phyloP scores from a whole-genome alignment of 495 filamentous ascomycete genomes.

The Clohesyomyces aquaticus region DNA sequence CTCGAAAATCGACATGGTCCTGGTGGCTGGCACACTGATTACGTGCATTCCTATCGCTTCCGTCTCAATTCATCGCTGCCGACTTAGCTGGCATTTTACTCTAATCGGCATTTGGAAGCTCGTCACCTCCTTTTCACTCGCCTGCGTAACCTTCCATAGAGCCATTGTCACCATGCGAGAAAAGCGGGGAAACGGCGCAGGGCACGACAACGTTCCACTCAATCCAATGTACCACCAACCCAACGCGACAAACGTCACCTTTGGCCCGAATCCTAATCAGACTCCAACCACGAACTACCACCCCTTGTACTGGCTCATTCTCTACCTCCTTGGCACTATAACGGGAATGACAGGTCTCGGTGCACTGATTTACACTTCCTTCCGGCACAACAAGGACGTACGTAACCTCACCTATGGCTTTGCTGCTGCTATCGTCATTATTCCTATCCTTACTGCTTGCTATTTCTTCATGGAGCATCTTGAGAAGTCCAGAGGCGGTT shows the following conservation, averaged over 20 bases:
- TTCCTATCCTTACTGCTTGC: not conserved
- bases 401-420: constrained; percentile 25
- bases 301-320: constrained; percentile 21
- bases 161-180: constrained; percentile 5
- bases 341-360: constrained; percentile 21
- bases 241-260: not conserved
- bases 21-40: constrained; percentile 5
- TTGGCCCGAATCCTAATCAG: not conserved
- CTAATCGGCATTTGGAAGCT: constrained; percentile 30
- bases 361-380: constrained; percentile 7
- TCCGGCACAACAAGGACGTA: constrained; percentile 24
- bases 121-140: constrained; percentile 11
- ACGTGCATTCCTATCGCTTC: constrained; percentile 20
- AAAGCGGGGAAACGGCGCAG: too few relatives aligned
- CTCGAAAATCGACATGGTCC: constrained; percentile 10
- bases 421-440: constrained; percentile 4
- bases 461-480: constrained; percentile 16
- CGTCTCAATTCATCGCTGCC: constrained; percentile 22
- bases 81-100: constrained; percentile 23
- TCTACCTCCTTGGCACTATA: constrained; percentile 17
- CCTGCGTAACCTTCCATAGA: constrained; percentile 16
- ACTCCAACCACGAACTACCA: not conserved
- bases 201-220: too few relatives aligned
- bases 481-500: not conserved
- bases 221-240: not conserved